Evolutionary conservation across 257 asterid genomes (phyloP).

Genomic region (Striga asiatica): DNA sequence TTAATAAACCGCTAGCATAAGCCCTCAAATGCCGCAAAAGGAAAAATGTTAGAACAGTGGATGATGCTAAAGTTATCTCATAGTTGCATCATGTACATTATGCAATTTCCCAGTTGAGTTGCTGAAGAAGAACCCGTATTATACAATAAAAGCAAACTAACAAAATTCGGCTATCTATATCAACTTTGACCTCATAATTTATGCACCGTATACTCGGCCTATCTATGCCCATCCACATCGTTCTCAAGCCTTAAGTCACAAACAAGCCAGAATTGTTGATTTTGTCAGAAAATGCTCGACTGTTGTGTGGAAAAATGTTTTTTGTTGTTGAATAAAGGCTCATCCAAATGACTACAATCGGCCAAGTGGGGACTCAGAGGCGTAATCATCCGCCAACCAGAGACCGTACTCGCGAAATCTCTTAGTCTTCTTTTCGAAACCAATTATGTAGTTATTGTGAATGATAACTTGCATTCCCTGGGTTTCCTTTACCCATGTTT

Average conservation of each 20-base stretch:
- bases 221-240: too few species aligned
- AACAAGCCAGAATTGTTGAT: too few species aligned
- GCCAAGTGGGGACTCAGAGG: constrained; percentile 88
- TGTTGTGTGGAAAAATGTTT: too few species aligned
- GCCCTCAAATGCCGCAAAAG: too few species aligned
- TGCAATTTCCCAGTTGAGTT: neutral
- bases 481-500: constrained; percentile 84
- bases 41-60: too few species aligned
- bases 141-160: constrained; percentile 3
- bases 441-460: constrained; percentile 82
- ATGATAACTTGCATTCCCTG: constrained; percentile 81
- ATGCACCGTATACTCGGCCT: neutral
- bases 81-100: neutral
- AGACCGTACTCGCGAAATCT: constrained; percentile 77
- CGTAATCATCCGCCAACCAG: constrained; percentile 79
- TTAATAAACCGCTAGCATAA: too few species aligned
- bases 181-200: neutral
- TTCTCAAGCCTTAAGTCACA: too few species aligned
- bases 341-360: constrained; percentile 24
- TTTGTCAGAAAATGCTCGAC: too few species aligned
- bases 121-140: constrained; percentile 7
- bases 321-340: neutral
- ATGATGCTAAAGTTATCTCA: neutral
- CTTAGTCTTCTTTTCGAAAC: constrained; percentile 81
- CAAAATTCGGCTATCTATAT: neutral